Conservation (phyloP, 2,329 filamentous ascomycete species). For the Aspergillus sp. region DNA sequence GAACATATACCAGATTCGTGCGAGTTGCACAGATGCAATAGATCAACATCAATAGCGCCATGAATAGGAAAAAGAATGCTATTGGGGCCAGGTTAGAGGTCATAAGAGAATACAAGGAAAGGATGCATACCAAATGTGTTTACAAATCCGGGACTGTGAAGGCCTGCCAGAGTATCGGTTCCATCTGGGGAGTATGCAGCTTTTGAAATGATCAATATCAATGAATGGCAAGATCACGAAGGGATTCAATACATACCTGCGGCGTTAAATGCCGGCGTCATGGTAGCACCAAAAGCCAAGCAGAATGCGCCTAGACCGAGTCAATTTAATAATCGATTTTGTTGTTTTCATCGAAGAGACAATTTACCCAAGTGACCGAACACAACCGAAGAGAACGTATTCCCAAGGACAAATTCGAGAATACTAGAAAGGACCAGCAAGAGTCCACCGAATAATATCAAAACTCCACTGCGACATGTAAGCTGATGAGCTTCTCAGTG, state of each 20-base stretch:
- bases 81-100: not conserved
- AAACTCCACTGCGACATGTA: slow-evolving; percentile 16
- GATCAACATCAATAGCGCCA: slow-evolving; percentile 8
- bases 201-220: not conserved
- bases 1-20: slow-evolving; percentile 4
- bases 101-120: not conserved
- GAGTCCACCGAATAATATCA: slow-evolving; percentile 30
- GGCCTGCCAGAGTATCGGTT: slow-evolving; percentile 5
- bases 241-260: slow-evolving; percentile 1
- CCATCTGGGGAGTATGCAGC: slow-evolving; percentile 6
- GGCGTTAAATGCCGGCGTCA: slow-evolving; percentile 8
- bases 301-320: slow-evolving; percentile 7
- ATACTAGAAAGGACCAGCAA: slow-evolving; percentile 27
- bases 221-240: not conserved
- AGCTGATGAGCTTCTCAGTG: slow-evolving; percentile 3
- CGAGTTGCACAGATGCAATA: slow-evolving; percentile 9
- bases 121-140: slow-evolving; percentile 8
- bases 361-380: slow-evolving; percentile 13
- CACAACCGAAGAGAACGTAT: slow-evolving; percentile 22
- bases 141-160: slow-evolving; percentile 9
- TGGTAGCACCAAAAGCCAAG: slow-evolving; percentile 7
- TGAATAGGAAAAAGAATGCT: slow-evolving; percentile 10
- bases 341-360: not conserved
- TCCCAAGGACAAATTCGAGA: slow-evolving; percentile 30
- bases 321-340: not conserved